Percentiles rank a stretch among this genome's conserved stretches.
Conservation (phyloP, 805 yeast genomes). For the Yamadazyma ubonensis region DNA sequence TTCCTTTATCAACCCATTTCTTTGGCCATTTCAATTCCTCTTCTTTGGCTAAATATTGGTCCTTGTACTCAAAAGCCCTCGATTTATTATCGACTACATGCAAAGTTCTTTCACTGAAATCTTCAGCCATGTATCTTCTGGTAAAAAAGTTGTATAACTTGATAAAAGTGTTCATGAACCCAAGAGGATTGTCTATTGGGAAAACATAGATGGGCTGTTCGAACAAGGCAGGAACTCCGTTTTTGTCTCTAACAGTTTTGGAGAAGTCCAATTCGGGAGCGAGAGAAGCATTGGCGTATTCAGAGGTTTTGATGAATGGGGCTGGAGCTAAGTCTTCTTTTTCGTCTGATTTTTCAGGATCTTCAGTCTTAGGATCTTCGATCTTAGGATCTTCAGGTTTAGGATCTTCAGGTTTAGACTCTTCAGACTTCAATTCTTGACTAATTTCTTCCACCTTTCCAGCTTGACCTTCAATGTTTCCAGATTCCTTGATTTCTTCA, state of each 20-base stretch:
- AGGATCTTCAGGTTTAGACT: no score
- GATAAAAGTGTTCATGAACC: slow-evolving; percentile 73
- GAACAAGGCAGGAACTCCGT: slow-evolving; percentile 56
- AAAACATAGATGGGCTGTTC: slow-evolving; percentile 78
- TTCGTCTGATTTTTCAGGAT: slow-evolving; percentile 19
- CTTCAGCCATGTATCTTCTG: slow-evolving; percentile 67
- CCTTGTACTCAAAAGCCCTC: slow-evolving; percentile 53
- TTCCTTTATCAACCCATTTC: slow-evolving; percentile 78
- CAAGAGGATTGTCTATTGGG: slow-evolving; percentile 74
- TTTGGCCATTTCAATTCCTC: slow-evolving; percentile 89
- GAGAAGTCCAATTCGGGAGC: slow-evolving; percentile 60
- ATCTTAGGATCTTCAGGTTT: slow-evolving; percentile 25
- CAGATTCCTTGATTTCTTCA: no score
- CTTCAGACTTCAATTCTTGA: no score
- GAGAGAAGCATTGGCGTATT: slow-evolving; percentile 52
- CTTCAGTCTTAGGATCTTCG: neutral
- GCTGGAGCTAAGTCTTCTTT: slow-evolving; percentile 37
- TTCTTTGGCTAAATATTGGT: slow-evolving; percentile 42
- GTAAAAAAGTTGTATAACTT: slow-evolving; percentile 78
- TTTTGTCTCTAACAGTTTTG: slow-evolving; percentile 25
- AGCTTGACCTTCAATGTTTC: no score
- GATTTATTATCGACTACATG: slow-evolving; percentile 51
- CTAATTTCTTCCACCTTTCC: no score
- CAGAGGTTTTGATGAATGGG: slow-evolving; percentile 55
- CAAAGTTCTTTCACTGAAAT: slow-evolving; percentile 54